These are phyloP conservation scores for Coprinellus micaceus DNA, from an alignment of 768 basidiomycete genomes.

Conservation along the genomic window DNA sequence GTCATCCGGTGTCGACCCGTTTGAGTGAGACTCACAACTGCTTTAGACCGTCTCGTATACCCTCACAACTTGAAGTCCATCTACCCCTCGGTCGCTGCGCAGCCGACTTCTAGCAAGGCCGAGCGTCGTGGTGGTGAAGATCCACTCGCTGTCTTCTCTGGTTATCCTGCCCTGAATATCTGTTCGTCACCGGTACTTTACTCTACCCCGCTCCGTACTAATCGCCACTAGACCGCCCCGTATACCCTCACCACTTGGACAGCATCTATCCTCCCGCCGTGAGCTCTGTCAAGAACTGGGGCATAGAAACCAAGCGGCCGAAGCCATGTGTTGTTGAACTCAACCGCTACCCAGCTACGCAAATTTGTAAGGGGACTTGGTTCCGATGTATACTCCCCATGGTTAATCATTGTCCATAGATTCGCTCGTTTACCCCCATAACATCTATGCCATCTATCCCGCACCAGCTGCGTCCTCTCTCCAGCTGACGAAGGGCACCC, in stretches of 20 bases:
- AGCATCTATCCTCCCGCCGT: not conserved
- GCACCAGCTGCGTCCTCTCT: not conserved
- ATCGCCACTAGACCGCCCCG: not conserved
- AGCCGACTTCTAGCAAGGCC: not conserved
- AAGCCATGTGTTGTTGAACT: not conserved
- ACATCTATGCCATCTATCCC: not conserved
- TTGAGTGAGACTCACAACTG: not conserved
- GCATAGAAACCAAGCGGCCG: not conserved
- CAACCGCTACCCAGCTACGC: conserved; percentile 3
- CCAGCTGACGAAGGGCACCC: not conserved
- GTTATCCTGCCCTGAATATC: conserved; percentile 1
- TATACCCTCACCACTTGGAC: not conserved
- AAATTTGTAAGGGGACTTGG: conserved; percentile 8
- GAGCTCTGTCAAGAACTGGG: not conserved
- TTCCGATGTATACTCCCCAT: not conserved
- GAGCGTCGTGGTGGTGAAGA: not conserved
- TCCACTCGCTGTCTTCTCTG: not conserved
- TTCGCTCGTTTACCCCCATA: conserved; percentile 7
- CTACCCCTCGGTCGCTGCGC: conserved; percentile 1
- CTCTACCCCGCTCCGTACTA: not conserved
- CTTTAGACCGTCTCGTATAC: conserved; percentile 13
- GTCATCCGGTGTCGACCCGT: not conserved
- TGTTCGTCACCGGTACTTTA: not conserved
- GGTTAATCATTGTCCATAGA: not conserved
- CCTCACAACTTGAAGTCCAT: conserved; percentile 11